phyloP scores from a whole-genome alignment of 768 basidiomycete genomes.

The Artomyces pyxidatus region DNA sequence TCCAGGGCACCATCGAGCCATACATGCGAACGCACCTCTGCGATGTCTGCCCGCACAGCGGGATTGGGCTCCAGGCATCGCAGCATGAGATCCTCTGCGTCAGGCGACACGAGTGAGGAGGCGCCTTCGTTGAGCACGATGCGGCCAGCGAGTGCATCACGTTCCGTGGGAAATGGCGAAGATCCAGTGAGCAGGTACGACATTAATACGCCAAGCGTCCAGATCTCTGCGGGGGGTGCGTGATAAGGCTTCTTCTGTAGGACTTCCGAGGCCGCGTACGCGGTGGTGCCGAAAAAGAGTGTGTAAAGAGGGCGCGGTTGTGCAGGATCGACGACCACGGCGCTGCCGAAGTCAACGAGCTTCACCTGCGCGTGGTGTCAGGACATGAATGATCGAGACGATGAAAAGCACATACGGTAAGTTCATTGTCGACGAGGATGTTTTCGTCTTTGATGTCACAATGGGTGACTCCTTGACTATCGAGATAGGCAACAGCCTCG shows the following conservation, averaged over 20 bases:
- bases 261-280: slow-evolving; percentile 94
- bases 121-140: slow-evolving; percentile 35
- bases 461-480: slow-evolving; percentile 80
- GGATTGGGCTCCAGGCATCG: slow-evolving; percentile 85
- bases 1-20: slow-evolving; percentile 53
- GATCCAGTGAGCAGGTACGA: slow-evolving; percentile 90
- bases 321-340: slow-evolving; percentile 61
- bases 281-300: slow-evolving; percentile 88
- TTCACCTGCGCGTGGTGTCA: too few relatives aligned
- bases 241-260: slow-evolving; percentile 83
- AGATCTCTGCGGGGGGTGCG: slow-evolving; percentile 91
- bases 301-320: slow-evolving; percentile 60
- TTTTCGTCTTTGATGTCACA: slow-evolving; percentile 99
- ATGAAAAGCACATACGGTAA: slow-evolving; percentile 41
- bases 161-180: slow-evolving; percentile 86
- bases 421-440: slow-evolving; percentile 64
- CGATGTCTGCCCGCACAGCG: slow-evolving; percentile 68
- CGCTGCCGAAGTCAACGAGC: slow-evolving; percentile 93
- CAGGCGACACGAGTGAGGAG: slow-evolving; percentile 17
- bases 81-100: slow-evolving; percentile 54
- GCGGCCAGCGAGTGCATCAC: slow-evolving; percentile 64
- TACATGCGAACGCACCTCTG: slow-evolving; percentile 72
- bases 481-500: slow-evolving; percentile 74
- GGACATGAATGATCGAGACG: slow-evolving; percentile 11
- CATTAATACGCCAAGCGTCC: slow-evolving; percentile 92